Evolutionary conservation across 1,139 yeast species (phyloP), one percentile per base, ranked within the genome.

Genomic region (Taphrina betulina): DNA sequence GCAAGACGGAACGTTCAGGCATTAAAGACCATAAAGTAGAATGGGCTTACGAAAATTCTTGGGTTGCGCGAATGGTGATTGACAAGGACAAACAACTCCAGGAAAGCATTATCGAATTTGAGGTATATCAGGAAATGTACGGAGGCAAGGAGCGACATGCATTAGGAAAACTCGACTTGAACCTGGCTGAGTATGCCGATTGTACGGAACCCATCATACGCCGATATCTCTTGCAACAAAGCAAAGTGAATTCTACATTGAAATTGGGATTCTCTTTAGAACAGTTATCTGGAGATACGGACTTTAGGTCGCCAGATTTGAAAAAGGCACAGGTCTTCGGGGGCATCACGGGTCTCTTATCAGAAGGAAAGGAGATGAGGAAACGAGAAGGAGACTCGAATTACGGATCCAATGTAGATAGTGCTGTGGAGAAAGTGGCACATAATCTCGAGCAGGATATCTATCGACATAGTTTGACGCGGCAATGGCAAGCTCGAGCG

Each of bases 171-270:
- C 73, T 88, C 17, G 81, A 76, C 46, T 70, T 90, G 42, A 85
- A 89, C 65, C 68, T 90, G 54, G 72, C 92, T 0, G 95, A 88
- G 64, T 87, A 83, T 66, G 78, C 82, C 31, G 72, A 73, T 28
- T 79, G 79, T 44, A 76, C 78, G 14, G 73, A 74, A 33, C 16
- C 17, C 19, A 36, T 31, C 23, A 23, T 50, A 17, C 77, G 82
- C 57, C 78, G 83, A 61, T 87, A 85, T 64, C 71, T 90, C 54
- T 72, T 90, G 45, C 83, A 83, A 63, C 79, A 86, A 34, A 83
- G 95, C 8, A 87, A 87, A 63, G 82, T 90, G 20, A 90, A 92
- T 68, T 83, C 95, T 3, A 83, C 89, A 41, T 70, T 87, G 42
- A 81, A 78, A 64, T 75, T 72, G 12, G 70, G 69, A 67, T 74